phyloP scores from a whole-genome alignment of 2,329 filamentous ascomycete genomes.

The Ceratocystis cacaofunesta region DNA sequence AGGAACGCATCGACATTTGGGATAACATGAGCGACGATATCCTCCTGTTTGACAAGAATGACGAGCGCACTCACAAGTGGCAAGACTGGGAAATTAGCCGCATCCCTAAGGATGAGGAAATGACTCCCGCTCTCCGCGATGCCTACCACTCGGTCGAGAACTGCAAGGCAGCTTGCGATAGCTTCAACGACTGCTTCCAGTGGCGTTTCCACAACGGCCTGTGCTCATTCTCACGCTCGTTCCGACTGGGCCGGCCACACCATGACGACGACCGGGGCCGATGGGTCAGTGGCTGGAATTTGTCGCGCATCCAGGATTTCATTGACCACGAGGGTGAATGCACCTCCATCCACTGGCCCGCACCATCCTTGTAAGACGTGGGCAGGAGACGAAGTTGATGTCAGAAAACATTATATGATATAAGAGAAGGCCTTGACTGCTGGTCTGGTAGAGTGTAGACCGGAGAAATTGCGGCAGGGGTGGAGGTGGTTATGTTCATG shows the following conservation, averaged over 20 bases:
- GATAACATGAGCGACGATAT: conserved; percentile 36
- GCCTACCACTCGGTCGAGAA: conserved; percentile 30
- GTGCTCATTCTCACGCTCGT: conserved; percentile 25
- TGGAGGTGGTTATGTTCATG: background rate
- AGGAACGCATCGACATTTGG: conserved; percentile 32
- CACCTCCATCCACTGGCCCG: conserved; percentile 24
- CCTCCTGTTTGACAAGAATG: conserved; percentile 27
- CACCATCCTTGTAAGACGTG: background rate
- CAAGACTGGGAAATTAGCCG: conserved; percentile 19
- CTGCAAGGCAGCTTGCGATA: conserved; percentile 33
- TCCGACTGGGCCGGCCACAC: conserved; percentile 28
- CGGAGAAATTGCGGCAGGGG: background rate
- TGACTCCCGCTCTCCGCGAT: conserved; percentile 26
- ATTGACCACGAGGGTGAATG: conserved; percentile 25
- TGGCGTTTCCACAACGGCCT: conserved; percentile 28
- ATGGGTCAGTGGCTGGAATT: conserved; percentile 29
- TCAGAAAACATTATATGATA: background rate
- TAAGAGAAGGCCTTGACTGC: no score
- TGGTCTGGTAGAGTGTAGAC: no score
- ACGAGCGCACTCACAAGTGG: conserved; percentile 23
- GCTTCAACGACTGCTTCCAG: conserved; percentile 27
- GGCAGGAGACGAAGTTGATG: background rate
- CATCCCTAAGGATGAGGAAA: conserved; percentile 24
- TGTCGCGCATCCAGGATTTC: conserved; percentile 29
- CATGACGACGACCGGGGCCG: conserved; percentile 23